phyloP scores from a whole-genome alignment of 108 stramenopile species.

The Nannochloropsis salina region DNA sequence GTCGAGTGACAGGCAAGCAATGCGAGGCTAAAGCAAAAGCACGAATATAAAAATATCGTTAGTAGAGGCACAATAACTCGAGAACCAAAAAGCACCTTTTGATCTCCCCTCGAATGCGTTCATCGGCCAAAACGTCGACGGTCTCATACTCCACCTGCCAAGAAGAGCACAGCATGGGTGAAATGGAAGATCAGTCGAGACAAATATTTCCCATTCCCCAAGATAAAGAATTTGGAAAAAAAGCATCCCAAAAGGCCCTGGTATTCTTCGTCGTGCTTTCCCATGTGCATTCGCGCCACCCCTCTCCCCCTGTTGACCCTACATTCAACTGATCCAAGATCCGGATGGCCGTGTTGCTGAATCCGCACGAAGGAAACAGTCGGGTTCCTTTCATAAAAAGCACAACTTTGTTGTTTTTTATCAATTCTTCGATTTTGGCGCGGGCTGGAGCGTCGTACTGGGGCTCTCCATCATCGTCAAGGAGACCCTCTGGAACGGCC shows the following conservation, averaged over 20 bases:
- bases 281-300: not conserved
- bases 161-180: not conserved
- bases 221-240: not conserved
- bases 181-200: not conserved
- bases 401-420: conserved; percentile 63
- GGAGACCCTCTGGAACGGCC: not conserved
- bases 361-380: conserved; percentile 89
- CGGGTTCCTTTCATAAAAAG: conserved; percentile 96
- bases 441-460: conserved; percentile 2
- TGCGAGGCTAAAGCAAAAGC: not conserved
- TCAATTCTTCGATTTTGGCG: conserved; percentile 25
- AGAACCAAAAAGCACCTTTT: conserved; percentile 19
- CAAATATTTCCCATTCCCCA: not conserved
- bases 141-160: conserved; percentile 52
- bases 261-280: too few relatives aligned
- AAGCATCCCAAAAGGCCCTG: too few relatives aligned
- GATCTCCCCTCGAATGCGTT: conserved; percentile 63
- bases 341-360: conserved; percentile 80
- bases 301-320: not conserved
- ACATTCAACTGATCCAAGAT: conserved; percentile 61
- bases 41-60: not conserved
- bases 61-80: too few relatives aligned
- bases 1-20: not conserved
- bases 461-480: not conserved
- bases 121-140: conserved; percentile 66